Base-by-base conservation (phyloP, 2,329 filamentous ascomycete species). In the Fusarium virguliforme region DNA sequence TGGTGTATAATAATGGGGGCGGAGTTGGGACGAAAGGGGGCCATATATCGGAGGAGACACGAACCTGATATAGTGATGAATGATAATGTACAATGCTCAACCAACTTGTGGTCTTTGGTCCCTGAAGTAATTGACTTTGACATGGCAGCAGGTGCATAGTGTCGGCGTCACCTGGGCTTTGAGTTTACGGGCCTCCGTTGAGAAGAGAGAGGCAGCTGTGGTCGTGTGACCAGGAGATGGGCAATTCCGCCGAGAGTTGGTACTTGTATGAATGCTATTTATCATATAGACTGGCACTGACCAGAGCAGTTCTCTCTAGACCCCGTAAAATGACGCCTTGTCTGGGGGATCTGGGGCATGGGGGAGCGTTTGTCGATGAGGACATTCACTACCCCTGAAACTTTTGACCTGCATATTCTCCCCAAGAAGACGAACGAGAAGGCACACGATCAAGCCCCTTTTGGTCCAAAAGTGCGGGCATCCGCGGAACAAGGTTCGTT, bases 21-120 rank as follows among this genome's bases (percentile, higher is more conserved):
- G 18, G 18, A 18, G 18, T 18, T 18, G 18, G 18, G 18, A 18
- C 18, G 48, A 22, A 53, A 22, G 48, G 32, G 30, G 30, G 30
- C 18, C 28, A 38, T 15, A 28, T 56, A 56, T 37, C 15, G 22
- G 38, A 58, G 28, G 30, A 35, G 12, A 35, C 18, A 46, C 10
- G 8, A 38, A 48, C 26, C 26, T 26, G 32, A 34, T 46, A 34
- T 34, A 34, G 24, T 43, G n/a, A 48, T 22, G 34, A 46, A 4
- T 70, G 64, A 64, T 61, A 60, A 34, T 71, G 13, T 70, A 53
- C 48, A 53, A 53, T 53, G 28, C 48, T 35, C 18, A 35, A 35
- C 28, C 24, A n/a, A 46, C 28, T 28, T 15, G 12, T 46, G 6
- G 12, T 24, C 22, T 4, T 8, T 13, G 24, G 28, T 28, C 24